phyloP scores from a whole-genome alignment of 2,329 filamentous ascomycete genomes.

The Biscogniauxia sp. region DNA sequence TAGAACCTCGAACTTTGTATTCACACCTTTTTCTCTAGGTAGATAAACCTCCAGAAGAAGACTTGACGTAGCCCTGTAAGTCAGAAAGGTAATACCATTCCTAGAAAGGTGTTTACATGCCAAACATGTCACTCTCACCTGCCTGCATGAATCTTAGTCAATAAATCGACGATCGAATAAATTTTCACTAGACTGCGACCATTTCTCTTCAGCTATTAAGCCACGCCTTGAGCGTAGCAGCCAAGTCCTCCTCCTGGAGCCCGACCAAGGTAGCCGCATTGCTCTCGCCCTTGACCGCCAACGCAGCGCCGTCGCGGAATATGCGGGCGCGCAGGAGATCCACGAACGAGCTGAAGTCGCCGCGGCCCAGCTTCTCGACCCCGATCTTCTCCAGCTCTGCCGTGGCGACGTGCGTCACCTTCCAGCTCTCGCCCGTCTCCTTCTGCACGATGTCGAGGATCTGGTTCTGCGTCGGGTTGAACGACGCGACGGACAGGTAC shows the following conservation, averaged over 20 bases:
- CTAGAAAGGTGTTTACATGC: too few species aligned
- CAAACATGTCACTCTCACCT: too few species aligned
- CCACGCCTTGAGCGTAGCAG: slow-evolving; percentile 22
- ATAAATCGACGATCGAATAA: too few species aligned
- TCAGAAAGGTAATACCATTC: too few species aligned
- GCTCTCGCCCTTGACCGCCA: slow-evolving; percentile 19
- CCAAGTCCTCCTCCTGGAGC: slow-evolving; percentile 26
- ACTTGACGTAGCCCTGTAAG: too few species aligned
- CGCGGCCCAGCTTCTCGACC: slow-evolving; percentile 40
- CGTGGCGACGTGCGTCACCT: slow-evolving; percentile 38
- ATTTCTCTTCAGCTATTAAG: slow-evolving; percentile 11
- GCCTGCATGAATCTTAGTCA: too few species aligned
- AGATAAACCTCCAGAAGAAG: too few species aligned
- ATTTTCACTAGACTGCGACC: not conserved
- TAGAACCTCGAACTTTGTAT: too few species aligned
- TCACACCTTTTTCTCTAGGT: too few species aligned
- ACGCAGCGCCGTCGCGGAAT: slow-evolving; percentile 26
- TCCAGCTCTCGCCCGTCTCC: slow-evolving; percentile 49
- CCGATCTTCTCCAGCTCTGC: slow-evolving; percentile 37
- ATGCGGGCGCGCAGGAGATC: slow-evolving; percentile 24
- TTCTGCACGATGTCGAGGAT: slow-evolving; percentile 53
- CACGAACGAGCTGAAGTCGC: slow-evolving; percentile 36
- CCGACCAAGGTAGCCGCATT: slow-evolving; percentile 25
- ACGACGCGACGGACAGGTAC: slow-evolving; percentile 56
- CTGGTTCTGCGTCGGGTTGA: slow-evolving; percentile 57